phyloP scores from a whole-genome alignment of 768 basidiomycete genomes.

The Collybiopsis luxurians region DNA sequence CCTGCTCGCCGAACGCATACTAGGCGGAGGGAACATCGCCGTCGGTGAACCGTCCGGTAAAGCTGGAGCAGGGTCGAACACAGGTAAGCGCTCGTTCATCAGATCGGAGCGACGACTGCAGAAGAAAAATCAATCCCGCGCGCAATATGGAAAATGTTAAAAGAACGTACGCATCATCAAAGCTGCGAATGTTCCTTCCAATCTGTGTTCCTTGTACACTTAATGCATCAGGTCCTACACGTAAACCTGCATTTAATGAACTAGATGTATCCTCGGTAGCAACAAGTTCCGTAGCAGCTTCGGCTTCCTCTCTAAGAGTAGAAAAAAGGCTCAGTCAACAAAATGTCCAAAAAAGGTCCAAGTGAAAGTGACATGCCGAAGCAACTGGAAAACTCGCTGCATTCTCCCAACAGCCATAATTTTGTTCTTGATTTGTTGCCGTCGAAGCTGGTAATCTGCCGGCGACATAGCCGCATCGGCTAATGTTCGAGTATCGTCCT shows the following conservation, averaged over 20 bases:
- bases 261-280: slow-evolving; percentile 23
- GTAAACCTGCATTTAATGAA: slow-evolving; percentile 22
- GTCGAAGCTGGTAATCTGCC: slow-evolving; percentile 48
- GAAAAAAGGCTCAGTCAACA: no score
- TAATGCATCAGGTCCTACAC: slow-evolving; percentile 52
- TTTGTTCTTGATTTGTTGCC: slow-evolving; percentile 88
- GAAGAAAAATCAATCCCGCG: neutral
- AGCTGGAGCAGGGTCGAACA: slow-evolving; percentile 34
- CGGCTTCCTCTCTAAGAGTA: slow-evolving; percentile 65
- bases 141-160: slow-evolving; percentile 5
- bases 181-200: slow-evolving; percentile 60
- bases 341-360: no score
- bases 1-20: slow-evolving; percentile 44
- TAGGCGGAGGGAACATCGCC: slow-evolving; percentile 57
- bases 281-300: slow-evolving; percentile 70
- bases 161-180: slow-evolving; percentile 70
- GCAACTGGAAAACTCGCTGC: slow-evolving; percentile 85
- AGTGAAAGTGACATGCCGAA: slow-evolving; percentile 56
- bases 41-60: slow-evolving; percentile 12
- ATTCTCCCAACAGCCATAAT: slow-evolving; percentile 90
- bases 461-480: slow-evolving; percentile 28
- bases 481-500: slow-evolving; percentile 24
- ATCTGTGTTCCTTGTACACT: slow-evolving; percentile 60
- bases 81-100: slow-evolving; percentile 72
- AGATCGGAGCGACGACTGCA: slow-evolving; percentile 68